A percentile compares a stretch with the other conserved stretches of the same genome.
These are phyloP conservation scores for Geotrichum restrictum DNA, from an alignment of 1,139 yeast species.

Conservation along the genomic window DNA sequence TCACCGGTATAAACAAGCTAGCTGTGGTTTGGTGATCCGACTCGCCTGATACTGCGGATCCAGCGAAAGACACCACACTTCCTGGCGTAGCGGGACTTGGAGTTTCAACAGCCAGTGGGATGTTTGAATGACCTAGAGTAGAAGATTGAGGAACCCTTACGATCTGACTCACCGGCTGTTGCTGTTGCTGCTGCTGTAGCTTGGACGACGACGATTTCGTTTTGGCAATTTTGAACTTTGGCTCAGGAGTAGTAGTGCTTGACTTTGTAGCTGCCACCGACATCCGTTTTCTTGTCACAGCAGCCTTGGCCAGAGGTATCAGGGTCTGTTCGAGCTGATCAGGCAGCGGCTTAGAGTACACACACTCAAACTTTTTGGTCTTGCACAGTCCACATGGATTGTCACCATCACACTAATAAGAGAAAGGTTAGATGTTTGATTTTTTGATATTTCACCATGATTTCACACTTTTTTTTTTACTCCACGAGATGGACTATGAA, in stretches of 20 bases:
- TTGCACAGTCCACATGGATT: constrained; percentile 30
- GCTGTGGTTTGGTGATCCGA: no score
- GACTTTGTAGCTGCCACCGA: no score
- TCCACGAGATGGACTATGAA: no score
- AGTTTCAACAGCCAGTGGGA: not conserved
- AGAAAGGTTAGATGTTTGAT: constrained; percentile 17
- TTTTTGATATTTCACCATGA: constrained; percentile 4
- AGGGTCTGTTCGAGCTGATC: constrained; percentile 19
- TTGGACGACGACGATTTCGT: not conserved
- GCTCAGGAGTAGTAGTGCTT: constrained; percentile 9
- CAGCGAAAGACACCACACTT: not conserved
- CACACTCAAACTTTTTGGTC: constrained; percentile 24
- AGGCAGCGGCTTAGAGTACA: constrained; percentile 22
- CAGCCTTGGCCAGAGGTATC: constrained; percentile 21
- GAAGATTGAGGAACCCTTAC: constrained; percentile 3
- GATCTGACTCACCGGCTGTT: no score
- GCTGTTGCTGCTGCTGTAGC: not conserved
- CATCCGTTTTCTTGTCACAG: not conserved
- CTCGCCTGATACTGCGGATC: no score
- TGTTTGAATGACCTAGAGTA: not conserved
- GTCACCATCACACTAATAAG: constrained; percentile 27
- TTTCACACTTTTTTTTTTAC: no score
- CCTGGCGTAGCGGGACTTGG: not conserved
- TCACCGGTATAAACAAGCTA: no score
- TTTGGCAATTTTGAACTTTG: not conserved